Evolutionary conservation across 2,329 filamentous ascomycete species (phyloP).

Genomic region (Ophiostoma triangulosporum): DNA sequence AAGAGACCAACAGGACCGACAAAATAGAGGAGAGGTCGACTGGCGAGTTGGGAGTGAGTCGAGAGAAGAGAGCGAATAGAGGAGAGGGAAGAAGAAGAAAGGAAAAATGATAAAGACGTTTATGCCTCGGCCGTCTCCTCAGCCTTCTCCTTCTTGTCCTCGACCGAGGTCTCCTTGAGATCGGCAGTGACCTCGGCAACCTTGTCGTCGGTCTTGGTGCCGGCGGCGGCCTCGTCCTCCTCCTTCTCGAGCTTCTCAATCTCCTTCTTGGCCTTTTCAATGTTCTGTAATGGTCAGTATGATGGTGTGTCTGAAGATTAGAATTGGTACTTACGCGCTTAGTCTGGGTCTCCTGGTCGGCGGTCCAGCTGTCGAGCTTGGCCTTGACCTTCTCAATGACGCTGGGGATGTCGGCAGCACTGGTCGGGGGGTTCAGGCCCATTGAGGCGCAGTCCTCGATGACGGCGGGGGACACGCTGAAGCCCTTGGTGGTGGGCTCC

Average conservation of each 20-base stretch:
- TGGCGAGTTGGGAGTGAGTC: neutral
- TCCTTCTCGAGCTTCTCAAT: slow-evolving; percentile 75
- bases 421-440: slow-evolving; percentile 78
- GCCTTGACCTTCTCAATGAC: slow-evolving; percentile 81
- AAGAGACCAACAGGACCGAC: neutral
- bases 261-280: slow-evolving; percentile 91
- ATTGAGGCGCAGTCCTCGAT: slow-evolving; percentile 82
- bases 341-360: slow-evolving; percentile 78
- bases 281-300: slow-evolving; percentile 46
- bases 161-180: slow-evolving; percentile 33
- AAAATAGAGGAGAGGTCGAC: neutral
- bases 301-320: neutral
- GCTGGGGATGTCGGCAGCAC: slow-evolving; percentile 64
- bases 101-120: neutral
- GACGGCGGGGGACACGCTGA: slow-evolving; percentile 80
- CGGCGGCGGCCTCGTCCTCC: slow-evolving; percentile 35
- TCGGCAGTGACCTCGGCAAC: slow-evolving; percentile 40
- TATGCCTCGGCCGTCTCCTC: slow-evolving; percentile 11
- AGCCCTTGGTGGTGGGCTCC: slow-evolving; percentile 36
- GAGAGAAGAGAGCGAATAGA: neutral
- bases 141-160: slow-evolving; percentile 27
- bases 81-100: neutral
- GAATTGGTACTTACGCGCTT: slow-evolving; percentile 55
- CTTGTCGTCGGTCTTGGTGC: slow-evolving; percentile 31
- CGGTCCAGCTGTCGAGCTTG: slow-evolving; percentile 86